Conservation (phyloP, 169 alveolate genomes). For the Neospora caninum region DNA sequence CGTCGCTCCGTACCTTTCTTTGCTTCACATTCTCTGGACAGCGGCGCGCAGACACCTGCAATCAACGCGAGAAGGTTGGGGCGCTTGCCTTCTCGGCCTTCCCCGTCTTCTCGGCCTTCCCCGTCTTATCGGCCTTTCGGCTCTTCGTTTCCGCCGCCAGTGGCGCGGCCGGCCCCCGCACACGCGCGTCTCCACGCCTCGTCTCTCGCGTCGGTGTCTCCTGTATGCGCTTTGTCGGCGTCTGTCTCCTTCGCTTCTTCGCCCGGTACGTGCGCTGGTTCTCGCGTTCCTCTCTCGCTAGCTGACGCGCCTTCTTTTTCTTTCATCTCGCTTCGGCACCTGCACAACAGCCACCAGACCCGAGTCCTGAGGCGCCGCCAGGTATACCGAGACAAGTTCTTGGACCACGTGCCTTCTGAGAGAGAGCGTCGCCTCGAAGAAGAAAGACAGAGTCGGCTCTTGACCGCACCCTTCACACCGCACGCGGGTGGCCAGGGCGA, state of each 20-base stretch:
- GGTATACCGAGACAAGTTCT: background rate
- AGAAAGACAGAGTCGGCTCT: background rate
- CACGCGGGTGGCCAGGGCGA: background rate
- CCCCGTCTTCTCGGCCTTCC: background rate
- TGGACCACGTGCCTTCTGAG: background rate
- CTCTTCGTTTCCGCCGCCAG: background rate
- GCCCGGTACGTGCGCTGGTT: background rate
- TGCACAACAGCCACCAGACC: slow-evolving; percentile 20
- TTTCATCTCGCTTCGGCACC: background rate
- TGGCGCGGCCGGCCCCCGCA: too few relatives aligned
- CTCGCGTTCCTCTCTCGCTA: background rate
- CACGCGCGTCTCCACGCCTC: background rate
- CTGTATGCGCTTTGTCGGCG: background rate
- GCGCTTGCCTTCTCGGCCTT: background rate
- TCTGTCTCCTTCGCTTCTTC: background rate
- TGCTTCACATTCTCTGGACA: background rate
- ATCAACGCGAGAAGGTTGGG: background rate
- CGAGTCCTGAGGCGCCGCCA: background rate
- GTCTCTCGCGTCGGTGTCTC: background rate
- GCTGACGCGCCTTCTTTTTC: background rate
- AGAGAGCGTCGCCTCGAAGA: background rate
- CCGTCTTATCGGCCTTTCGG: background rate
- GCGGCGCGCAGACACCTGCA: background rate
- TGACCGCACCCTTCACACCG: background rate
- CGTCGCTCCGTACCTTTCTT: too few relatives aligned